Conservation (phyloP, 768 basidiomycete genomes). For the Russula sp. region DNA sequence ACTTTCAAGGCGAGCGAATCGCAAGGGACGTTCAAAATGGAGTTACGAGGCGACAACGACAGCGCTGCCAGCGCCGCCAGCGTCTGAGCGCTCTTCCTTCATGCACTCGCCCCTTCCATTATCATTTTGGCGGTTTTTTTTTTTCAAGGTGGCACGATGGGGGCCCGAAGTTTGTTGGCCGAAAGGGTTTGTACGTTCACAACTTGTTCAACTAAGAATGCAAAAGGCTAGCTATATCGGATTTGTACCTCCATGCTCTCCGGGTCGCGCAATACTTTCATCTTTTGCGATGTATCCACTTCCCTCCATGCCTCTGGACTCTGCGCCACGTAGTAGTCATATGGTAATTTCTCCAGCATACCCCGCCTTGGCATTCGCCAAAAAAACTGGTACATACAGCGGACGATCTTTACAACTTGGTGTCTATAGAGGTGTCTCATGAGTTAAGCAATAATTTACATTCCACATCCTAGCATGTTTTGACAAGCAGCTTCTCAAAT, state of each 20-base stretch:
- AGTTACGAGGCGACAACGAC: conserved; percentile 2
- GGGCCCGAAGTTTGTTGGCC: not conserved
- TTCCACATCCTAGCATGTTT: not conserved
- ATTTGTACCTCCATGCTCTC: not conserved
- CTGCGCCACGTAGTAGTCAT: conserved; percentile 1
- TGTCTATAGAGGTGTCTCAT: not conserved
- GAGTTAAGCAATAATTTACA: conserved; percentile 1
- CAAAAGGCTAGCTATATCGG: conserved; percentile 11
- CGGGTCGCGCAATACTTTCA: not conserved
- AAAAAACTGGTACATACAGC: not conserved
- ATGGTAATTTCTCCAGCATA: not conserved
- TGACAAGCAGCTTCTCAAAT: not conserved
- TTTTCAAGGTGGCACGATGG: not conserved
- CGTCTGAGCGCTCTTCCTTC: not conserved
- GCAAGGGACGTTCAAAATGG: conserved; percentile 10
- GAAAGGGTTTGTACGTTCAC: conserved; percentile 3
- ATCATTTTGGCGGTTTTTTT: not conserved
- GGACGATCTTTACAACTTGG: not conserved
- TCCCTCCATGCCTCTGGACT: not conserved
- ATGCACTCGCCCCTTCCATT: not conserved
- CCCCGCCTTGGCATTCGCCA: not conserved
- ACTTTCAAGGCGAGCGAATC: conserved; percentile 8
- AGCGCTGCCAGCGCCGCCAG: conserved; percentile 7
- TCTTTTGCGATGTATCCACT: not conserved
- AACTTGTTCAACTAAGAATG: conserved; percentile 7